Evolutionary conservation across 164 flowering plant genomes (phyloP), one percentile per base, ranked within the genome.

Genomic region (Stephania yunnanensis): DNA sequence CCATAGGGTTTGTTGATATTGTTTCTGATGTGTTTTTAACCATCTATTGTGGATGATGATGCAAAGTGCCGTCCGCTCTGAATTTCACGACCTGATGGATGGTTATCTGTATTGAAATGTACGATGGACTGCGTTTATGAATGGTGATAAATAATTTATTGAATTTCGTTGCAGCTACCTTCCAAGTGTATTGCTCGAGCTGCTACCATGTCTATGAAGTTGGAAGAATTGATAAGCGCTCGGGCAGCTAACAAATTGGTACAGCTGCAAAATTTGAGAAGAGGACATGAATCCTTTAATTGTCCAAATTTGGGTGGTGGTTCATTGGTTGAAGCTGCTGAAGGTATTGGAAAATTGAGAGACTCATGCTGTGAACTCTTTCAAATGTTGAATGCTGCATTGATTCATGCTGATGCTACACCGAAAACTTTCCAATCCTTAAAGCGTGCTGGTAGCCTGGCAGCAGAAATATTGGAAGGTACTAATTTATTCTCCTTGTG

Each of bases 161-260:
- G 42, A 36, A 36, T 36, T 63, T 65, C 52, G n/a, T 75, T 84
- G 78, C 83, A 91, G 97, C 76, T 95, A 19, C 97, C 98, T 55
- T 29, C 84, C 20, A 79, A 90, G 4, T 95, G 98, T 71, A 85
- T 95, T 55, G 78, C 77, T 20, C 86, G 85, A 74, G 98, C 94
- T 66, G 84, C 80, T 61, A 68, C 77, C 70, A 92, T 93, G 97
- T 88, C 98, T 79, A 83, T 86, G 68, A 89, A 81, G 79, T 77
- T 95, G 71, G 97, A 93, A 79, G 82, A 78, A n/a, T 80, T 82
- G 61, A 84, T 88, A 53, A 72, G 76, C 75, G 76, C 78, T 73
- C 80, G 91, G 74, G 69, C 67, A 66, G 75, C 71, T 50, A 69
- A 74, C 71, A 81, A 70, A 46, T 55, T 70, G 45, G 74, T 65